phyloP scores from a whole-genome alignment of 306 rosid species.

The Cucumis melo region DNA sequence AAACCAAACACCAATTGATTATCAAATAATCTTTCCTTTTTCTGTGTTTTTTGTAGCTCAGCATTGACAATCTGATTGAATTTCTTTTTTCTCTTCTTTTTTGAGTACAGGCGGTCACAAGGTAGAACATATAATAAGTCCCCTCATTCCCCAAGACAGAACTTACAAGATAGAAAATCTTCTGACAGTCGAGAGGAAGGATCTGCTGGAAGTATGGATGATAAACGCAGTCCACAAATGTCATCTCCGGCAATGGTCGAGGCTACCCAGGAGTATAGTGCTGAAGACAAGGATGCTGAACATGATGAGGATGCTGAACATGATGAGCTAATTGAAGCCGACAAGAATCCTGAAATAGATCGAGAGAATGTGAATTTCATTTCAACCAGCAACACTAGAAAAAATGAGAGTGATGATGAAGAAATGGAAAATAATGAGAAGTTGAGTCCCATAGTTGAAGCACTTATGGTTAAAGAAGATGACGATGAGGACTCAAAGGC shows the following conservation, averaged over 20 bases:
- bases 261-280: slow-evolving; percentile 41
- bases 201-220: slow-evolving; percentile 64
- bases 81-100: not conserved
- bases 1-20: too few species aligned
- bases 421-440: slow-evolving; percentile 32
- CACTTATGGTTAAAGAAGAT: slow-evolving; percentile 43
- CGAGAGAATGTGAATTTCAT: slow-evolving; percentile 34
- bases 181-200: slow-evolving; percentile 39
- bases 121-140: slow-evolving; percentile 35
- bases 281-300: slow-evolving; percentile 42
- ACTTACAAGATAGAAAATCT: slow-evolving; percentile 20
- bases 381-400: slow-evolving; percentile 8
- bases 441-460: slow-evolving; percentile 42
- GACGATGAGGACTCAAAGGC: slow-evolving; percentile 75
- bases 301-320: slow-evolving; percentile 47
- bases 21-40: not conserved
- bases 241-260: slow-evolving; percentile 43
- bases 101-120: slow-evolving; percentile 31
- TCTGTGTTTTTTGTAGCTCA: not conserved
- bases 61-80: not conserved
- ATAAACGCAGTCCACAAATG: slow-evolving; percentile 21
- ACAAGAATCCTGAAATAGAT: slow-evolving; percentile 44
- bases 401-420: slow-evolving; percentile 23
- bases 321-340: slow-evolving; percentile 42
- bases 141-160: slow-evolving; percentile 31